Percentiles rank a stretch among this genome's conserved stretches.
phyloP scores from a whole-genome alignment of 345 rosid species.

The Acer negundo region DNA sequence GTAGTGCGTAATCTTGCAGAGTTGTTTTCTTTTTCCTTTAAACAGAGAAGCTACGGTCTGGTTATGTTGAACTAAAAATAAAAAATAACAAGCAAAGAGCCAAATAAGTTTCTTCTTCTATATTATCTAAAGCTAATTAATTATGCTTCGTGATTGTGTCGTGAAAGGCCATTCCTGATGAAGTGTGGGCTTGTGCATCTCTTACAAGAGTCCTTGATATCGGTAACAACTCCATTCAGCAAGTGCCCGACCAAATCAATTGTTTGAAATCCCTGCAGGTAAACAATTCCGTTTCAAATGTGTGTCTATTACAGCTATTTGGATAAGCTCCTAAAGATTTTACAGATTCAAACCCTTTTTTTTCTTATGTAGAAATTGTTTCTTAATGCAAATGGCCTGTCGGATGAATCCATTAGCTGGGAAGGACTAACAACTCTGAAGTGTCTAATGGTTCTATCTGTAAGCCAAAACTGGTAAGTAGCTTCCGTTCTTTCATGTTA shows the following conservation, averaged over 20 bases:
- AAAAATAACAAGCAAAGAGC: background rate
- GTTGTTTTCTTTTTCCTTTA: background rate
- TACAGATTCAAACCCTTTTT: background rate
- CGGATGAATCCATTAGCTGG: conserved; percentile 72
- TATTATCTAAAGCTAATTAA: conserved; percentile 1
- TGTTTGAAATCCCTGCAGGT: conserved; percentile 61
- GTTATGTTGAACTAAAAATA: conserved; percentile 1
- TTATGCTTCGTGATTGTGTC: conserved; percentile 25
- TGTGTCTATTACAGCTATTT: conserved; percentile 6
- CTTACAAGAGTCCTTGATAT: conserved; percentile 64
- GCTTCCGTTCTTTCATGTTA: conserved; percentile 2
- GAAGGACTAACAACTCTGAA: conserved; percentile 58
- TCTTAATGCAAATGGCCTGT: conserved; percentile 63
- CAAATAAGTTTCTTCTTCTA: background rate
- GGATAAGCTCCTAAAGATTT: background rate
- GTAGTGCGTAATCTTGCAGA: background rate
- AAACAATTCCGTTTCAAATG: conserved; percentile 8
- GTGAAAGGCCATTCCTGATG: conserved; percentile 68
- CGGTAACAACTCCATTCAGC: conserved; percentile 58
- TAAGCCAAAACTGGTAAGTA: conserved; percentile 71
- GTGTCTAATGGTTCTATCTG: conserved; percentile 58
- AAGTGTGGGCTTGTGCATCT: conserved; percentile 73
- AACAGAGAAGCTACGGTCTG: background rate
- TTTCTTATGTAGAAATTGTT: conserved; percentile 58
- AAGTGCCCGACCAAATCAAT: conserved; percentile 54